These are phyloP conservation scores for Pholiota microspora DNA, from an alignment of 768 basidiomycete genomes.

Conservation along the genomic window DNA sequence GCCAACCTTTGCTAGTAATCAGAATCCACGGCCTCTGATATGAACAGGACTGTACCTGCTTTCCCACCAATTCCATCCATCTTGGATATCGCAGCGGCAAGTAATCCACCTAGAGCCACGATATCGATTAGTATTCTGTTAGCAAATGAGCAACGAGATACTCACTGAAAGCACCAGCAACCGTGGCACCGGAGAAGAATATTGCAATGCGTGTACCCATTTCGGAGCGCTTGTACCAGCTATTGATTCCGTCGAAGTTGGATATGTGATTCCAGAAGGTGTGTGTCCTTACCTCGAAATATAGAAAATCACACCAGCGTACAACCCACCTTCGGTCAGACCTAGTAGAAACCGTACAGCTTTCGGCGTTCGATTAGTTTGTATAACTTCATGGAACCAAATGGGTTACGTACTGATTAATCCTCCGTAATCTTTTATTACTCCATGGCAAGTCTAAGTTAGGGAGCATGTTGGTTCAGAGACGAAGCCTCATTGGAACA, in stretches of 20 bases:
- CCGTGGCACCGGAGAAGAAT: slow-evolving; percentile 82
- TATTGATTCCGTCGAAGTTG: slow-evolving; percentile 17
- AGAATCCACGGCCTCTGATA: not conserved
- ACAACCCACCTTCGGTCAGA: slow-evolving; percentile 56
- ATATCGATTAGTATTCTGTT: not conserved
- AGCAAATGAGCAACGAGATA: not conserved
- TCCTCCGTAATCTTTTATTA: slow-evolving; percentile 56
- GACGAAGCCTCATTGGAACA: not conserved
- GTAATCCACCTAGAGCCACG: slow-evolving; percentile 63
- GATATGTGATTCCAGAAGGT: slow-evolving; percentile 47
- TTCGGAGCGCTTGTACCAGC: slow-evolving; percentile 82
- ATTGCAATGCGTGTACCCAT: slow-evolving; percentile 69
- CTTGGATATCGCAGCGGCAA: slow-evolving; percentile 66
- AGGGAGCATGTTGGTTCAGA: not conserved
- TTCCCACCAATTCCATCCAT: slow-evolving; percentile 69
- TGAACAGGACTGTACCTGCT: slow-evolving; percentile 34
- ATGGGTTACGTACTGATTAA: slow-evolving; percentile 46
- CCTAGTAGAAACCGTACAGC: slow-evolving; percentile 66
- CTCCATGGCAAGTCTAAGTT: slow-evolving; percentile 62
- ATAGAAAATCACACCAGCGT: slow-evolving; percentile 59
- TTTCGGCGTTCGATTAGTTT: slow-evolving; percentile 16
- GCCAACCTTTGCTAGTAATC: slow-evolving; percentile 39
- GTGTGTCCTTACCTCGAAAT: slow-evolving; percentile 53
- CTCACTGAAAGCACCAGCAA: slow-evolving; percentile 74
- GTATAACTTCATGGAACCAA: not conserved